These are phyloP conservation scores for Neurospora sp. DNA, from an alignment of 495 filamentous ascomycete species.

Conservation along the genomic window DNA sequence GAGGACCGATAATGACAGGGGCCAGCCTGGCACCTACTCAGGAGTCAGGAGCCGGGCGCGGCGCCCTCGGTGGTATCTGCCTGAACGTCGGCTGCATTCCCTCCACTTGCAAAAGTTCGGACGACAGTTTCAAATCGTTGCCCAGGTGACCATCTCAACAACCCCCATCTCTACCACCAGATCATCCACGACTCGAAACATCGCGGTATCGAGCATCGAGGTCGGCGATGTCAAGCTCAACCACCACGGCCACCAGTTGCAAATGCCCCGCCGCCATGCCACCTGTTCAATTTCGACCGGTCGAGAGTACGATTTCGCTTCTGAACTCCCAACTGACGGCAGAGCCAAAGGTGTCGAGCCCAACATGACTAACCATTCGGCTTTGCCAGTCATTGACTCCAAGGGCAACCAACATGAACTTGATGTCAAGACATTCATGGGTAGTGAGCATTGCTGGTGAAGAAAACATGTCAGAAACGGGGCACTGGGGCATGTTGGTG, in stretches of 20 bases:
- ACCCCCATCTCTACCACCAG: slow-evolving; percentile 97
- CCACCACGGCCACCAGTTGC: not conserved
- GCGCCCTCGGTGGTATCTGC: slow-evolving; percentile 88
- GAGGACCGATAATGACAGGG: not conserved
- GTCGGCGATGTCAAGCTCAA: not conserved
- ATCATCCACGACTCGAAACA: slow-evolving; percentile 94
- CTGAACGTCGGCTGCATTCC: slow-evolving; percentile 99
- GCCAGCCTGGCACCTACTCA: not conserved
- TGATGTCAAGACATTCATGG: slow-evolving; percentile 13
- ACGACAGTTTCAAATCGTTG: not conserved
- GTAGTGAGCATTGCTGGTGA: slow-evolving; percentile 2
- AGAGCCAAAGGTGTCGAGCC: slow-evolving; percentile 11
- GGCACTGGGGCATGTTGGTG: too few relatives aligned
- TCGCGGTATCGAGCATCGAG: slow-evolving; percentile 31
- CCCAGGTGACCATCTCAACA: slow-evolving; percentile 68
- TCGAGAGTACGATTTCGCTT: too few relatives aligned
- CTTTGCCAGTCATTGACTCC: not conserved
- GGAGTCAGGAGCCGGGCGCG: slow-evolving; percentile 39
- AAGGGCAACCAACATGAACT: not conserved
- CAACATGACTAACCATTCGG: not conserved
- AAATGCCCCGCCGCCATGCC: not conserved
- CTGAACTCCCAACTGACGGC: not conserved
- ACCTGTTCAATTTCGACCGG: too few relatives aligned
- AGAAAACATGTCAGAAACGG: too few relatives aligned
- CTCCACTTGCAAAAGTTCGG: slow-evolving; percentile 57